Percentiles rank a stretch among this genome's conserved stretches.
phyloP scores from a whole-genome alignment of 2,329 filamentous ascomycete genomes.

The Sclerotinia sclerotiorum region DNA sequence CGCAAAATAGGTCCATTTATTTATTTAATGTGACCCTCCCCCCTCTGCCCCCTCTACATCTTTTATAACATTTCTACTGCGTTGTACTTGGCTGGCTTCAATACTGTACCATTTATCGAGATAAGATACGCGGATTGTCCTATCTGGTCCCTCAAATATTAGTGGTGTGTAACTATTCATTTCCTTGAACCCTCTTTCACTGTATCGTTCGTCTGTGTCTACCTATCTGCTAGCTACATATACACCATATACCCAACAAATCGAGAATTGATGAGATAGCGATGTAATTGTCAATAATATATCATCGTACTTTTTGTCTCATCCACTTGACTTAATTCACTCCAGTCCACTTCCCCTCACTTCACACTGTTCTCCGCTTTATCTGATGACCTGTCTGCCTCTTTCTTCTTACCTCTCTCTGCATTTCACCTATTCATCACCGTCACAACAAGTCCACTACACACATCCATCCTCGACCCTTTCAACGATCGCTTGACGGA shows the following conservation, averaged over 20 bases:
- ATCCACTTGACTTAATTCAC: background rate
- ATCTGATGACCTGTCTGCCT: background rate
- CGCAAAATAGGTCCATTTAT: no score
- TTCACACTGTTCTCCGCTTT: background rate
- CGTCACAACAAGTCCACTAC: background rate
- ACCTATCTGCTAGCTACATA: background rate
- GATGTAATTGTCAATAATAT: background rate
- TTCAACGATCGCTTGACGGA: background rate
- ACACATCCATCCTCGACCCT: background rate
- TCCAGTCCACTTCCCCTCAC: background rate
- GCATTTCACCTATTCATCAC: background rate
- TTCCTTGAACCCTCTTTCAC: background rate
- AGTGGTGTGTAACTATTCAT: slow-evolving; percentile 9
- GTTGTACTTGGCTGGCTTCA: background rate
- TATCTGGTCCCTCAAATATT: background rate
- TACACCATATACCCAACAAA: background rate
- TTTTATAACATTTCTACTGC: background rate
- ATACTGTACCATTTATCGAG: background rate
- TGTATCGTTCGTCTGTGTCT: background rate
- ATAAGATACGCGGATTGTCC: slow-evolving; percentile 6
- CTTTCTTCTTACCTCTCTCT: background rate
- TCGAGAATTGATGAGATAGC: slow-evolving; percentile 7
- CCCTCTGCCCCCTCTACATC: background rate
- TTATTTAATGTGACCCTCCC: no score
- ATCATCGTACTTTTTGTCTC: background rate